Percentiles rank a stretch among this genome's conserved stretches.
These are phyloP conservation scores for Ophiostoma himal-ulmi DNA, from an alignment of 2,329 filamentous ascomycete genomes.

Conservation along the genomic window DNA sequence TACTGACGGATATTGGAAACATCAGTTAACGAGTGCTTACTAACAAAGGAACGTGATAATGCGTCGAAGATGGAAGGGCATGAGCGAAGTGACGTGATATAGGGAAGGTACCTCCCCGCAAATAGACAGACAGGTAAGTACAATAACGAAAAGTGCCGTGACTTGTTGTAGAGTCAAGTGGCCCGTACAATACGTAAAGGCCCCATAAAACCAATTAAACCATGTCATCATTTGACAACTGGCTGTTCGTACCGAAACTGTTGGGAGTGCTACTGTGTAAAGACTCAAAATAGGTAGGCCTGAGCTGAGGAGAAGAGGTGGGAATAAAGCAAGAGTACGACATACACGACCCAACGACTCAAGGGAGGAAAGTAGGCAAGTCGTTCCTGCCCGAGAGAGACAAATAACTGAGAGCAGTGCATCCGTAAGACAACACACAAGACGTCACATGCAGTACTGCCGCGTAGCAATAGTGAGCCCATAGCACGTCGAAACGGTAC, in stretches of 20 bases:
- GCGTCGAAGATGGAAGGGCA: neutral
- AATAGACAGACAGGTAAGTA: neutral
- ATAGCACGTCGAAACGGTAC: neutral
- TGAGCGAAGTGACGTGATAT: neutral
- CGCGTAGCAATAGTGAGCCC: neutral
- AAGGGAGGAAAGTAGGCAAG: neutral
- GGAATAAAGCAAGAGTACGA: neutral
- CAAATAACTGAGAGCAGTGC: neutral
- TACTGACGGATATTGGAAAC: neutral
- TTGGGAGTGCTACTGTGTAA: neutral
- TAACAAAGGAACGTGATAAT: neutral
- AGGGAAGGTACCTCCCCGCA: neutral
- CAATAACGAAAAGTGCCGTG: neutral
- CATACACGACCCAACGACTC: neutral
- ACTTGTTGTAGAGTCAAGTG: neutral
- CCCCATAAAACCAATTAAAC: neutral
- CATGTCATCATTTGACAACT: neutral
- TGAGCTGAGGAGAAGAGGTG: neutral
- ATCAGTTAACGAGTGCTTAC: neutral
- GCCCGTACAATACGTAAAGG: neutral
- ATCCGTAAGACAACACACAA: neutral
- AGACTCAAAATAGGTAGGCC: too few relatives aligned
- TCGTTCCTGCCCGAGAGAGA: neutral
- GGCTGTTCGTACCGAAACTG: neutral
- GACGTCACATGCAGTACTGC: slow-evolving; percentile 3